These are phyloP conservation scores for Candida hispaniensis DNA, from an alignment of 805 yeast species.

Conservation along the genomic window DNA sequence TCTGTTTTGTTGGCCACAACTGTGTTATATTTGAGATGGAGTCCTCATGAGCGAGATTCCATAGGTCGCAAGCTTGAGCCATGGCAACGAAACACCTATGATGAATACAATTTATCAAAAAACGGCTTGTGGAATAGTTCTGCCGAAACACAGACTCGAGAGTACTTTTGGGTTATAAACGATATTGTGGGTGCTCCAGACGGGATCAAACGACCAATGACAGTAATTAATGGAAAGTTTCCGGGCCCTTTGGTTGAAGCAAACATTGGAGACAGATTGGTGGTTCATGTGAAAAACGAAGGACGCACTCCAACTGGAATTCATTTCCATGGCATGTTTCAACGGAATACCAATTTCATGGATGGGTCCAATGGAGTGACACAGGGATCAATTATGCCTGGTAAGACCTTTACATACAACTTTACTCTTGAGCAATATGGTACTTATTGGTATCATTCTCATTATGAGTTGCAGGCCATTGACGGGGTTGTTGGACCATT, in stretches of 20 bases:
- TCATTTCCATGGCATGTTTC: constrained; percentile 47
- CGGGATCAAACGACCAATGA: constrained; percentile 27
- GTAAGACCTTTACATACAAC: constrained; percentile 33
- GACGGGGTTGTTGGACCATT: constrained; percentile 43
- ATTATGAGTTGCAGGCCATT: constrained; percentile 36
- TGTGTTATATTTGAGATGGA: too few relatives aligned
- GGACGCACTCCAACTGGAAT: constrained; percentile 34
- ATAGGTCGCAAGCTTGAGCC: constrained; percentile 16
- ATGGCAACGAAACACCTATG: constrained; percentile 27
- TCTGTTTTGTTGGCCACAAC: too few relatives aligned
- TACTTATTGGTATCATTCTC: constrained; percentile 49
- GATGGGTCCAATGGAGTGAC: constrained; percentile 45
- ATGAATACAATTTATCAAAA: constrained; percentile 22
- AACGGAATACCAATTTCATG: constrained; percentile 36
- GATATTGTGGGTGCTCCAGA: constrained; percentile 21
- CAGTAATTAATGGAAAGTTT: constrained; percentile 35
- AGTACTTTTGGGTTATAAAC: constrained; percentile 20
- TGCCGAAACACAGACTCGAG: constrained; percentile 18
- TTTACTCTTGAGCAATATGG: constrained; percentile 38
- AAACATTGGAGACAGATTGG: constrained; percentile 30
- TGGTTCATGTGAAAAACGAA: constrained; percentile 33
- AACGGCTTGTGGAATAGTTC: constrained; percentile 18
- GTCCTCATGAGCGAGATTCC: constrained; percentile 2
- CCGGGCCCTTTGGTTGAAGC: constrained; percentile 43
- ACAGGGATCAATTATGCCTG: constrained; percentile 41